These are phyloP conservation scores for Fagopyrum homotropicum DNA, from an alignment of 148 eudicot species.

Conservation along the genomic window DNA sequence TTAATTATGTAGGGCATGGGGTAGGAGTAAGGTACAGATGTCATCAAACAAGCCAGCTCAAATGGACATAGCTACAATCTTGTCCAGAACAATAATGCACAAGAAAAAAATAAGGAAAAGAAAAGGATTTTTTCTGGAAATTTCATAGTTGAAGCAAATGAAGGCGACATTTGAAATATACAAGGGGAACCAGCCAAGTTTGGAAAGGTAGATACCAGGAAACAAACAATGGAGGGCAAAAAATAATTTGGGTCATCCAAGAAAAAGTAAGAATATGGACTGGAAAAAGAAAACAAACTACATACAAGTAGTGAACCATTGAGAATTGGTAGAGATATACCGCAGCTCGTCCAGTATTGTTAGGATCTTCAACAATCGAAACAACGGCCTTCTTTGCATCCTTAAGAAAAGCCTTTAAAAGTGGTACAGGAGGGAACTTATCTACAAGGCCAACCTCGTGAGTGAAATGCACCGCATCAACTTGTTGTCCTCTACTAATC, in stretches of 20 bases:
- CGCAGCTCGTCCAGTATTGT: constrained; percentile 60
- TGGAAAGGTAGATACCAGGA: not conserved
- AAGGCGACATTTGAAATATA: not conserved
- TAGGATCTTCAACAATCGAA: constrained; percentile 69
- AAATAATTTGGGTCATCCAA: not conserved
- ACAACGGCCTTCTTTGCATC: constrained; percentile 84
- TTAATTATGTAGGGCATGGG: not conserved
- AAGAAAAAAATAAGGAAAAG: not conserved
- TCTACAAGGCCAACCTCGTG: constrained; percentile 85
- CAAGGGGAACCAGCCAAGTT: not conserved
- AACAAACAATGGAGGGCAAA: not conserved
- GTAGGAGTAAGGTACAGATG: not conserved
- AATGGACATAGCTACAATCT: not conserved
- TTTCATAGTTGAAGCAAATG: not conserved
- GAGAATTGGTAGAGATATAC: constrained; percentile 21
- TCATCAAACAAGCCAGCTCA: not conserved
- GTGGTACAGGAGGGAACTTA: constrained; percentile 81
- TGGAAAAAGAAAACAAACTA: constrained; percentile 30
- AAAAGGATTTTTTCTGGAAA: not conserved
- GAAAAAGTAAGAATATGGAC: constrained; percentile 9
- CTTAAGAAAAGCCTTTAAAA: constrained; percentile 76
- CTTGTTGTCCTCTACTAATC: constrained; percentile 90
- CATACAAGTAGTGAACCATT: not conserved
- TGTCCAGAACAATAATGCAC: not conserved
- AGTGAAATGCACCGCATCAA: constrained; percentile 93